These are phyloP conservation scores for Podila minutissima DNA, from an alignment of 192 early-diverging fungal genomes.

Conservation along the genomic window DNA sequence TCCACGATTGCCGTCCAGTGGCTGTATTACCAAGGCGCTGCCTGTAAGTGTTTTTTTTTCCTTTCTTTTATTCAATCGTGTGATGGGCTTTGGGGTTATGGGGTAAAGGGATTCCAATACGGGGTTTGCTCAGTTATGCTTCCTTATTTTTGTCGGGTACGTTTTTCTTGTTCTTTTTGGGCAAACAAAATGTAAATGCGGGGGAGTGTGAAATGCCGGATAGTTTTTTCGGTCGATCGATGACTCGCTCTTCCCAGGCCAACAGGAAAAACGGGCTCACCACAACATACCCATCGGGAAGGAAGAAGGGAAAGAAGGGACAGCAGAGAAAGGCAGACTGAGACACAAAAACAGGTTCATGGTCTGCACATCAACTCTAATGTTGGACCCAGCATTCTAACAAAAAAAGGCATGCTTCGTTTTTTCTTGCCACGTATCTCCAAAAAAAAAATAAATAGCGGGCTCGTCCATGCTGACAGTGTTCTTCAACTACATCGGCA, in stretches of 20 bases:
- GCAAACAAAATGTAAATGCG: too few relatives aligned
- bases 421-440: neutral
- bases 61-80: neutral
- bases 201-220: too few relatives aligned
- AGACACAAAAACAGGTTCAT: too few relatives aligned
- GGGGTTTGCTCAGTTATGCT: neutral
- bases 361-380: too few relatives aligned
- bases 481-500: slow-evolving; percentile 47
- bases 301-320: too few relatives aligned
- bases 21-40: slow-evolving; percentile 67
- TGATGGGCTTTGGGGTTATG: neutral
- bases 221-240: too few relatives aligned
- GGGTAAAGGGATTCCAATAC: neutral
- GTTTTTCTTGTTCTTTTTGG: too few relatives aligned
- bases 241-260: too few relatives aligned
- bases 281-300: too few relatives aligned
- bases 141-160: too few relatives aligned
- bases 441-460: slow-evolving; percentile 1
- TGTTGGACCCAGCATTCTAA: neutral
- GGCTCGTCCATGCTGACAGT: slow-evolving; percentile 41
- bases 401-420: neutral
- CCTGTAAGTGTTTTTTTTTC: slow-evolving; percentile 56
- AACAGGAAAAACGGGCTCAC: too few relatives aligned
- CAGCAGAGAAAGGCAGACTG: too few relatives aligned
- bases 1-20: slow-evolving; percentile 65